Percentiles rank a stretch among this genome's conserved stretches.
These are phyloP conservation scores for Leucocoprinus birnbaumii DNA, from an alignment of 768 basidiomycete genomes.

Conservation along the genomic window DNA sequence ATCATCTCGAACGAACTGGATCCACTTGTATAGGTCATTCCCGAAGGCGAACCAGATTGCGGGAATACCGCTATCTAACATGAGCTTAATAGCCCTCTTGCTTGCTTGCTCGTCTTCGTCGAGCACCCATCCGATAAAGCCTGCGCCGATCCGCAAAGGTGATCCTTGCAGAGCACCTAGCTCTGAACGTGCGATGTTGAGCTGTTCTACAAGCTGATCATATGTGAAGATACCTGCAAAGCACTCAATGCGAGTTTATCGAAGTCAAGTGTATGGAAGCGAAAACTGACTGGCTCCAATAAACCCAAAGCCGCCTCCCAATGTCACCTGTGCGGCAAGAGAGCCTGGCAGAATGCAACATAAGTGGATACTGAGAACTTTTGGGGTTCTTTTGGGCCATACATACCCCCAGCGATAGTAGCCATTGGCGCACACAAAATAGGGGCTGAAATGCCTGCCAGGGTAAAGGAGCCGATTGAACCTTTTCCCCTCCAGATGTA, in stretches of 20 bases:
- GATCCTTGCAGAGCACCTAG: slow-evolving; percentile 32
- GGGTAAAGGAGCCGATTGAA: no score
- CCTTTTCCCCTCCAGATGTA: background rate
- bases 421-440: slow-evolving; percentile 71
- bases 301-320: slow-evolving; percentile 77
- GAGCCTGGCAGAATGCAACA: slow-evolving; percentile 27
- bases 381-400: background rate
- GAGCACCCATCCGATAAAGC: slow-evolving; percentile 70
- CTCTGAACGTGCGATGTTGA: slow-evolving; percentile 47
- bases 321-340: slow-evolving; percentile 60
- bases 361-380: slow-evolving; percentile 1
- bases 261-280: background rate
- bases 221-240: slow-evolving; percentile 42
- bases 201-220: slow-evolving; percentile 44
- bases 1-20: slow-evolving; percentile 53
- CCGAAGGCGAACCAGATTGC: slow-evolving; percentile 82
- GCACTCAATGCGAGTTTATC: background rate
- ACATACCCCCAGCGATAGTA: slow-evolving; percentile 58
- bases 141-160: slow-evolving; percentile 64
- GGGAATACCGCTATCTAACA: slow-evolving; percentile 52
- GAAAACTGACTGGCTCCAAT: slow-evolving; percentile 50
- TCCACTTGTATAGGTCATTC: slow-evolving; percentile 55
- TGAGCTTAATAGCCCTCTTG: slow-evolving; percentile 40
- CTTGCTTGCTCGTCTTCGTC: slow-evolving; percentile 44
- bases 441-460: slow-evolving; percentile 56